Evolutionary conservation across 73 alveolate species (phyloP), one percentile per base, ranked within the genome.

Genomic region (Effrenium voratum): DNA sequence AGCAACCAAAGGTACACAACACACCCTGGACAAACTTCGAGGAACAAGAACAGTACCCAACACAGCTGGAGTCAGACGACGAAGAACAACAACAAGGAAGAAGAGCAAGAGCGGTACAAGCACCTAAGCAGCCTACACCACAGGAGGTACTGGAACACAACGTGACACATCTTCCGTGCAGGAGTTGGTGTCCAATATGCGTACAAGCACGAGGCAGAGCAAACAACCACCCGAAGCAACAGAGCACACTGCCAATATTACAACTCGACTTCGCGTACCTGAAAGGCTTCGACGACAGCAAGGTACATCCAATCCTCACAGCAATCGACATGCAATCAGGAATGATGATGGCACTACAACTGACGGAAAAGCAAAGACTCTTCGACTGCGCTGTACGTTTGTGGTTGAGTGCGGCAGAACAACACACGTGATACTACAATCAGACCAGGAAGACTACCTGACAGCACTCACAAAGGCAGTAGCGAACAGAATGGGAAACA

Each of bases 121-220:
- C 77, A 32, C 70, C 91, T 19, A 38, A 4, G 24, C 91, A 81
- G n/a, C n/a, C n/a, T n/a, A n/a, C n/a, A n/a, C n/a, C n/a, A n/a
- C 44, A 81, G 46, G 93, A 84, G 32, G 32, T 50, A 40, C 63
- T 59, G 1, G 80, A 84, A 55, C 93, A 84, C 44, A 22, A n/a
- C 10, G 59, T 84, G n/a, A 84, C 93, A 57, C 93, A 84, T 45
- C 41, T 55, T 1, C 93, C 80, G 0, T 84, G 1, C 80, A 43
- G 81, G 13, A 34, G 46, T 1, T 84, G 93, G 91, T 79, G 91
- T 46, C 91, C 60, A 79, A 16, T 79, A 3, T 79, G 91, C 68
- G 91, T 79, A 24, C 40, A 79, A 41, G 43, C 45, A n/a, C 26
- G 32, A 46, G 68, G 91, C 13, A 41, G 43, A 44, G 40, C 41